Percentiles rank a stretch among this genome's conserved stretches.
Evolutionary conservation across 2,329 filamentous ascomycete genomes (phyloP).

Genomic region (Nigrospora oryzae): DNA sequence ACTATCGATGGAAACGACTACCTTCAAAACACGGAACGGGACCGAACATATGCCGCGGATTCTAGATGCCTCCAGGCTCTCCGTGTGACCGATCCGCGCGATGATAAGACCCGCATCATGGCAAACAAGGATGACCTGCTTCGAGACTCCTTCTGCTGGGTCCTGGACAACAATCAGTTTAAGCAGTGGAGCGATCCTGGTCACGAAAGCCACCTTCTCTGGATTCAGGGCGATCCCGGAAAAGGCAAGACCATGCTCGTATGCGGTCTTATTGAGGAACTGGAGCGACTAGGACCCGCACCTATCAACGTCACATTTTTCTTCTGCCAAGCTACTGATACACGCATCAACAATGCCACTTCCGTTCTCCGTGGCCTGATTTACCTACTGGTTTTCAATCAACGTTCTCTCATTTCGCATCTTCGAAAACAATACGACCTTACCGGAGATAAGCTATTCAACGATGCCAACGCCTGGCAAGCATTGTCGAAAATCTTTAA

Average conservation of each 20-base stretch:
- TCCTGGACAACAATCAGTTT: conserved; percentile 19
- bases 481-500: conserved; percentile 27
- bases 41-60: too few relatives aligned
- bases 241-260: conserved; percentile 27
- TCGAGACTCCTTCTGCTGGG: conserved; percentile 22
- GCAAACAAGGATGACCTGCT: conserved; percentile 23
- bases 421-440: conserved; percentile 23
- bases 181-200: conserved; percentile 12
- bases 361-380: conserved; percentile 34
- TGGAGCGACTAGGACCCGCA: conserved; percentile 4
- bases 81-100: neutral
- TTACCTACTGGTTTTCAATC: conserved; percentile 25
- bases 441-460: conserved; percentile 25
- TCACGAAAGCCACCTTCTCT: conserved; percentile 20
- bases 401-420: conserved; percentile 22
- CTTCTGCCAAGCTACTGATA: conserved; percentile 33
- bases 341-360: conserved; percentile 24
- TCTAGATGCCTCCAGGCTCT: neutral
- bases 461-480: conserved; percentile 26
- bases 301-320: conserved; percentile 18
- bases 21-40: too few relatives aligned
- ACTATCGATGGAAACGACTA: too few relatives aligned
- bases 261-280: conserved; percentile 14
- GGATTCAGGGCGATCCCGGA: conserved; percentile 24
- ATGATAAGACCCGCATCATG: conserved; percentile 27